Percentiles rank a stretch among this genome's conserved stretches.
Conservation (phyloP, 371 early-diverging fungal species). For the Coemansia sp. region DNA sequence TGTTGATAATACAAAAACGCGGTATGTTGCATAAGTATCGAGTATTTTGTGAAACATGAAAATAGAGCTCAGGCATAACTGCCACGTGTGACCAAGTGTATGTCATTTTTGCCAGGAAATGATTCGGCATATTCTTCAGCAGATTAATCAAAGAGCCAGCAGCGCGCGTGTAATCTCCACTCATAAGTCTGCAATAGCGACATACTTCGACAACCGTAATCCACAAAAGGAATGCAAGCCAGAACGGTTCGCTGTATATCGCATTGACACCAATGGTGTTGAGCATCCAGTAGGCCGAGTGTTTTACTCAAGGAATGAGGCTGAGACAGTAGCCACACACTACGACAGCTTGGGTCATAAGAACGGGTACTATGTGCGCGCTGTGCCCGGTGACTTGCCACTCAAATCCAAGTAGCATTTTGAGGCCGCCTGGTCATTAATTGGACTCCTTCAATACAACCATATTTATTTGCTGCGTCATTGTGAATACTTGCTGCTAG, state of each 20-base stretch:
- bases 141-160: too few species aligned
- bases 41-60: too few species aligned
- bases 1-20: too few species aligned
- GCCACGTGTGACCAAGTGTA: too few species aligned
- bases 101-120: too few species aligned
- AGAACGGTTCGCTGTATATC: conserved; percentile 7
- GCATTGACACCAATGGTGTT: conserved; percentile 38
- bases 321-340: conserved; percentile 13
- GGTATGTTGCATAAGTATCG: too few species aligned
- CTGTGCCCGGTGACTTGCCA: not conserved
- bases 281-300: conserved; percentile 15
- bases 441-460: too few species aligned
- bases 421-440: not conserved
- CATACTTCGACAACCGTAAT: not conserved
- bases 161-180: too few species aligned
- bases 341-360: conserved; percentile 30
- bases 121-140: too few species aligned
- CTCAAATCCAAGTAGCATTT: not conserved
- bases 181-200: not conserved
- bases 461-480: too few species aligned
- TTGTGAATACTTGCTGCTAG: too few species aligned
- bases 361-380: conserved; percentile 33
- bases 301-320: conserved; percentile 4
- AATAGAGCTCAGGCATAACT: too few species aligned
- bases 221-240: not conserved